Base-by-base conservation (phyloP, 2,329 filamentous ascomycete genomes). In the Xylaria sp. region DNA sequence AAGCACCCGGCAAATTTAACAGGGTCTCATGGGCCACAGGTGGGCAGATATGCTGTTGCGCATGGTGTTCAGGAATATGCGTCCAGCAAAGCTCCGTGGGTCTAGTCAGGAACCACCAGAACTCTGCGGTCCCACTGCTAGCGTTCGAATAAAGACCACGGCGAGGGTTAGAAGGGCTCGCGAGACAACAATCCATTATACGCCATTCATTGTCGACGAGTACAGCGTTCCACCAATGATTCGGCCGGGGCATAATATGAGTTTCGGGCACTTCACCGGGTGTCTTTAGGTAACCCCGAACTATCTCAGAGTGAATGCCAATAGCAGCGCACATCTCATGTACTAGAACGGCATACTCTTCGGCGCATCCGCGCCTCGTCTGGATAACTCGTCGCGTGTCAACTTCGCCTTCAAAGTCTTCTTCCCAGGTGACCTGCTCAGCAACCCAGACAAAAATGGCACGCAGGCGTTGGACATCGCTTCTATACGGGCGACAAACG, bases 141-240 rank as follows among this genome's bases (percentile, higher is more conserved):
- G 86, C 86, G 72, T 87, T 92, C 15, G 94, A 96, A 79, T 96
- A 98, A 36, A 89, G 83, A 17, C 83, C 84, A 54, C 96, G 88
- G 64, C 88, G 89, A 10, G 96, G 95, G 74, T 98, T 93, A 0
- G 95, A 97, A 13, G 95, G 94, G 69, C 91, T 94, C 3, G 96
- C 94, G 54, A 99, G 84, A 39, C 93, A 96, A 77, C 93, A 96
- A 78, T 99, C 96, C 82, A 99, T 93, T 71, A 98, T 92, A 57
- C 96, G 91, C 96, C 96, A 99, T 80, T 97, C 94, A 25, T 92
- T 91, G 78, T 99, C 96, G 9, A 97, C 90, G 39, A 97, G 82
- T 20, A 98, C 93, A 0, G 93, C 90, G 73, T 99, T 99, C 96
- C 96, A 99, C 89, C 92, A 98, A 80, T 99, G 96, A 75, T 99